phyloP scores from a whole-genome alignment of 2,329 filamentous ascomycete genomes.

The Cladosporium sp. region DNA sequence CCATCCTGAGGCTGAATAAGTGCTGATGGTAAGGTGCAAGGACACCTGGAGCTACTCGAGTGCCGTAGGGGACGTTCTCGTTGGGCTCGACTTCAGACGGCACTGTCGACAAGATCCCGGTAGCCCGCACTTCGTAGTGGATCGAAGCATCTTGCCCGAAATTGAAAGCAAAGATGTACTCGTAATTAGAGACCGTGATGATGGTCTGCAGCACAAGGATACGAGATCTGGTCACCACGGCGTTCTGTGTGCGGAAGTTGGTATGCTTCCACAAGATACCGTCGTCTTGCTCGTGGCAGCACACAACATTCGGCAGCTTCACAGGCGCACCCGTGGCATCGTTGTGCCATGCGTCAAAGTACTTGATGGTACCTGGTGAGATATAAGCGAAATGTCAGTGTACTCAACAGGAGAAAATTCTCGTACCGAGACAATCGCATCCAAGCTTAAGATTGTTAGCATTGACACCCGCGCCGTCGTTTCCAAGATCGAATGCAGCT shows the following conservation, averaged over 20 bases:
- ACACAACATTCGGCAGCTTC: constrained; percentile 57
- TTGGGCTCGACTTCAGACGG: constrained; percentile 53
- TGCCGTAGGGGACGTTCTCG: constrained; percentile 48
- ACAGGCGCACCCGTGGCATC: constrained; percentile 52
- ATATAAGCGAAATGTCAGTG: neutral
- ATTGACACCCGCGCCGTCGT: constrained; percentile 62
- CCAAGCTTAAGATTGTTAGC: constrained; percentile 66
- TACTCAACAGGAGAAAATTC: no score
- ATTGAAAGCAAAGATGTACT: constrained; percentile 63
- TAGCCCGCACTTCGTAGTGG: constrained; percentile 59
- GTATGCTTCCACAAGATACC: constrained; percentile 69
- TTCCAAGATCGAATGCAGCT: constrained; percentile 68
- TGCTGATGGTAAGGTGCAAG: constrained; percentile 69
- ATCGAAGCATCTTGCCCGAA: constrained; percentile 62
- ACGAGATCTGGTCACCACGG: constrained; percentile 58
- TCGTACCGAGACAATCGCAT: constrained; percentile 61
- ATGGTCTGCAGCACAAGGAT: constrained; percentile 65
- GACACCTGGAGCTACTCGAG: constrained; percentile 60
- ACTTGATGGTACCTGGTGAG: constrained; percentile 41
- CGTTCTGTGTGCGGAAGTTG: constrained; percentile 61
- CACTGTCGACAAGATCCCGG: constrained; percentile 62
- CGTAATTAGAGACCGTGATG: constrained; percentile 67
- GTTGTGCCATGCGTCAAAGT: constrained; percentile 56
- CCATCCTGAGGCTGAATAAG: constrained; percentile 61
- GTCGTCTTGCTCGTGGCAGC: constrained; percentile 66